Base-by-base conservation (phyloP, 805 yeast species). In the Nakazawaea ambrosiae region DNA sequence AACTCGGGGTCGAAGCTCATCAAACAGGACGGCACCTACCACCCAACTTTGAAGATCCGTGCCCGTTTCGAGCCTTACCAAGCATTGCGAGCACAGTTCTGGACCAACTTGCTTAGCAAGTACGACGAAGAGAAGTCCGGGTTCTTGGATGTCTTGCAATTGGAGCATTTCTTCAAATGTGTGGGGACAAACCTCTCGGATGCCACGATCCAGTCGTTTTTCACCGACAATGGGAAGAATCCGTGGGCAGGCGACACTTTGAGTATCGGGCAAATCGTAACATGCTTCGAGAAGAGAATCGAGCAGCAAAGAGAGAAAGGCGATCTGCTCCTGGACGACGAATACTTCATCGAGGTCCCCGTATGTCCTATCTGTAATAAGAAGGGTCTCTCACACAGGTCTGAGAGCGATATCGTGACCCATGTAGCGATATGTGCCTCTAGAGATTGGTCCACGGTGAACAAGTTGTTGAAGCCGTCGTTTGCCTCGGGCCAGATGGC, bases 351-450 rank as follows among this genome's bases (percentile, higher is more conserved):
- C 12, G 41, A 33, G 14, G 20, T 36, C 6, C 39, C 37, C 10
- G 17, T 32, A 4, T 92, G 97, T 53, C 97, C 97, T 0, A 66
- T 82, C 9, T 92, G 97, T 58, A 67, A 70, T 36, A 71, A 72
- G 46, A 75, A 81, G 15, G 61, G 81, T 30, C 63, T 78, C 20
- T 58, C 66, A 4, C 67, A 68, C 36, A 65, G 68, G 38, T 68
- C 70, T 39, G 80, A 80, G 49, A 52, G 71, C 28, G 94, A 87
- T 47, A 74, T 85, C 37, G 74, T 86, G n/a, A 77, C 85, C 1
- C 98, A 90, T 60, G 71, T 89, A 37, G 90, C 96, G 0, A 75
- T 86, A 2, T 92, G 98, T 58, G 78, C 86, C 0, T 75, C 82
- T 20, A 78, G 79, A 42, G 85, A 81, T 41, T 79, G 88, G 84